These are phyloP conservation scores for Linnemannia elongata DNA, from an alignment of 192 early-diverging fungal species.

Conservation along the genomic window DNA sequence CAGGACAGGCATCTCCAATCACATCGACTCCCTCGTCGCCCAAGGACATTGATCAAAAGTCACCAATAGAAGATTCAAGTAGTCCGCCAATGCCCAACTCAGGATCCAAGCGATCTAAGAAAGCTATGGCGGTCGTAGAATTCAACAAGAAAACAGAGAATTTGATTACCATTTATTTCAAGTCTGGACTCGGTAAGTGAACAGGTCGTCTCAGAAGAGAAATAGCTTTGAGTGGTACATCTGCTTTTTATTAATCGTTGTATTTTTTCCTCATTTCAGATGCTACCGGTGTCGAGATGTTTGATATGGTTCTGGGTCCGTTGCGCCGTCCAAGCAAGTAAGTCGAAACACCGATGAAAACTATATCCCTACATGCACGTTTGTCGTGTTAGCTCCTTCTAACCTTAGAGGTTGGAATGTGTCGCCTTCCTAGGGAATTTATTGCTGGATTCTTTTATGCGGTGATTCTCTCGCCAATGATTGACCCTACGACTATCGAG, in stretches of 20 bases:
- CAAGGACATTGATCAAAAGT: not conserved
- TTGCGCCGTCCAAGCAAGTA: conserved; percentile 44
- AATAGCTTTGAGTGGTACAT: not conserved
- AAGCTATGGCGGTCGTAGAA: conserved; percentile 5
- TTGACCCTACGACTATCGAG: conserved; percentile 42
- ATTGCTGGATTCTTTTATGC: conserved; percentile 46
- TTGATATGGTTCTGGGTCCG: conserved; percentile 45
- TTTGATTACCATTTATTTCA: conserved; percentile 41
- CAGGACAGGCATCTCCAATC: not conserved
- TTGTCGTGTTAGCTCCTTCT: not conserved
- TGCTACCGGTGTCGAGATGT: conserved; percentile 45
- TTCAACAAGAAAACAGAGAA: conserved; percentile 51
- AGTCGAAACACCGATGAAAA: not conserved
- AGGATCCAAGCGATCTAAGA: not conserved
- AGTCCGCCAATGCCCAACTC: not conserved
- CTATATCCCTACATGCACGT: not conserved
- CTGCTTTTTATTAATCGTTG: not conserved
- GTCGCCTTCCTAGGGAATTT: conserved; percentile 30
- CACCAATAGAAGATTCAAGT: not conserved
- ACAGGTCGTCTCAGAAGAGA: not conserved
- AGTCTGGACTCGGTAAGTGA: conserved; percentile 42
- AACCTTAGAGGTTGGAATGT: not conserved
- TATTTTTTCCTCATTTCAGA: conserved; percentile 1
- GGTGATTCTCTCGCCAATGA: conserved; percentile 40
- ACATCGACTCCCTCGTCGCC: not conserved